A percentile compares a stretch with the other conserved stretches of the same genome.
These are phyloP conservation scores for Colletotrichum tamarilloi DNA, from an alignment of 2,329 filamentous ascomycete species.

Conservation along the genomic window DNA sequence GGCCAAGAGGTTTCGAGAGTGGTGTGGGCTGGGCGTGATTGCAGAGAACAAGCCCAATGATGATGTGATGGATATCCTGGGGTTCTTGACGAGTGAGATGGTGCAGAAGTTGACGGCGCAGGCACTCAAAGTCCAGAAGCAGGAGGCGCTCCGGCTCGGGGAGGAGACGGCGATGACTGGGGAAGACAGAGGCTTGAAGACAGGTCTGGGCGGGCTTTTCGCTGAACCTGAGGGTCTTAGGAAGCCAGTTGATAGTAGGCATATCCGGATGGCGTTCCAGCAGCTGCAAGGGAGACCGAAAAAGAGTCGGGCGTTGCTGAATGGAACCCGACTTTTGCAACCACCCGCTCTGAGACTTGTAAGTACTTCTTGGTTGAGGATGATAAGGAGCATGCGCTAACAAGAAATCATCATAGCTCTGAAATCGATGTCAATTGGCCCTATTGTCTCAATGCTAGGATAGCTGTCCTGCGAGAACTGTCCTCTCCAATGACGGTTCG, in stretches of 20 bases:
- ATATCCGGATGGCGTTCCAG: slow-evolving; percentile 21
- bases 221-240: not conserved
- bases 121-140: slow-evolving; percentile 27
- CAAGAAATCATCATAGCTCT: not conserved
- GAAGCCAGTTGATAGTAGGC: slow-evolving; percentile 6
- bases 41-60: slow-evolving; percentile 36
- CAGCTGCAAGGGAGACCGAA: not conserved
- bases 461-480: too few relatives aligned
- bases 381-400: not conserved
- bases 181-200: not conserved
- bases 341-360: not conserved
- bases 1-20: slow-evolving; percentile 37
- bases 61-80: slow-evolving; percentile 38
- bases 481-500: too few relatives aligned
- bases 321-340: not conserved
- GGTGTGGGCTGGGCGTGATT: slow-evolving; percentile 37
- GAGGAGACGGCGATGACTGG: not conserved
- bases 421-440: too few relatives aligned
- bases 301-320: slow-evolving; percentile 6
- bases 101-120: slow-evolving; percentile 34
- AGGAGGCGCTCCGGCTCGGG: not conserved
- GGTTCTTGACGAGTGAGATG: slow-evolving; percentile 39
- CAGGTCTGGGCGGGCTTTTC: not conserved
- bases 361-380: not conserved
- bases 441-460: too few relatives aligned